phyloP scores from a whole-genome alignment of 2,329 filamentous ascomycete species.

The Meredithiella fracta region DNA sequence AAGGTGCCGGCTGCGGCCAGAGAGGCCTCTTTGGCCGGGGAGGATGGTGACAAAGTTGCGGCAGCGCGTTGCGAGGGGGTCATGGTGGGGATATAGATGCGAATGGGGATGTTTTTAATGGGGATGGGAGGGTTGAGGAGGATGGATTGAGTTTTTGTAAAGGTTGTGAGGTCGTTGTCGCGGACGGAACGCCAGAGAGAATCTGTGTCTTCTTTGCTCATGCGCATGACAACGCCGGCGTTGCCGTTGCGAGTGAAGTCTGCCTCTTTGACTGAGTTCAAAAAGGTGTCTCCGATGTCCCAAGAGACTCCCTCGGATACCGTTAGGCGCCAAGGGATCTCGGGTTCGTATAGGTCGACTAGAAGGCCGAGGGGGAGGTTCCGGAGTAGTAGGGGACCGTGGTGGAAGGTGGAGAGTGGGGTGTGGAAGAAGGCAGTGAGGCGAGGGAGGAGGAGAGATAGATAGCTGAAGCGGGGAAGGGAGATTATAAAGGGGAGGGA shows the following conservation, averaged over 20 bases:
- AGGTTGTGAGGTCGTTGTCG: slow-evolving; percentile 58
- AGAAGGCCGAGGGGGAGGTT: slow-evolving; percentile 38
- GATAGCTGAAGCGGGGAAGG: slow-evolving; percentile 43
- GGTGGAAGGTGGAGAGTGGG: slow-evolving; percentile 42
- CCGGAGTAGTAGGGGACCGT: slow-evolving; percentile 36
- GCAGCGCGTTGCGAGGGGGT: slow-evolving; percentile 30
- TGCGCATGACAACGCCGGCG: slow-evolving; percentile 75
- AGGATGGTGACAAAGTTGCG: slow-evolving; percentile 10
- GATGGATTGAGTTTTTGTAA: slow-evolving; percentile 56
- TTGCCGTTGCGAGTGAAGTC: slow-evolving; percentile 80
- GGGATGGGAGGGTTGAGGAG: slow-evolving; percentile 60
- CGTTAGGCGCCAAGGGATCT: slow-evolving; percentile 37
- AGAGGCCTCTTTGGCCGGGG: background rate
- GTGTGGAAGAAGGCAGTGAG: slow-evolving; percentile 35
- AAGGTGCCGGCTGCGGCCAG: slow-evolving; percentile 33
- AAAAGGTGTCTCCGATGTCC: slow-evolving; percentile 46
- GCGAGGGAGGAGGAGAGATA: slow-evolving; percentile 39
- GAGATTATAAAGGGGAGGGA: slow-evolving; percentile 36
- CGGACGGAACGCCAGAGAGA: slow-evolving; percentile 68
- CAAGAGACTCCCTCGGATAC: slow-evolving; percentile 39
- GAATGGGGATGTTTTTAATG: slow-evolving; percentile 70
- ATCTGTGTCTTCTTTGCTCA: slow-evolving; percentile 70
- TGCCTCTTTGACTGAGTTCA: slow-evolving; percentile 54
- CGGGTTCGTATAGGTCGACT: slow-evolving; percentile 39
- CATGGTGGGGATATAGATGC: slow-evolving; percentile 64